Evolutionary conservation across 345 rosid species (phyloP), one percentile per base, ranked within the genome.

Genomic region (Aquilaria sinensis): DNA sequence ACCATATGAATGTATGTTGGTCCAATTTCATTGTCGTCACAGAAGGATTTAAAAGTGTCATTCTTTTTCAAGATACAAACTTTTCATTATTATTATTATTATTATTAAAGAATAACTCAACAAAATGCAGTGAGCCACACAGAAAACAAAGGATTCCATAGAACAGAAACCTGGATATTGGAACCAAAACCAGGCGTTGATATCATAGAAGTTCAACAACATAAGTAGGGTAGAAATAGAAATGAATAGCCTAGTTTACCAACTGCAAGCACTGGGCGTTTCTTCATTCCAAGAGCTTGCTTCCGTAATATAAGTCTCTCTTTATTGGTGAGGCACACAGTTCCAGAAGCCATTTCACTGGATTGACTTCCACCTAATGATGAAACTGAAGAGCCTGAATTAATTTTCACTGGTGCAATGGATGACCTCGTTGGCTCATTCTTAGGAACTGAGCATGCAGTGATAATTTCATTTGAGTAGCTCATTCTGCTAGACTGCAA

Each of bases 231-330:
- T 12, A 34, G 4, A 43, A 64, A 58, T 29, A 31, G 31, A 32
- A 12, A 10, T 49, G 51, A 70, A 63, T 14, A 13, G 51, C 31
- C 47, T 48, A 64, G 76, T 65, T 76, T 64, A 88, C 98, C 97
- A 62, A 90, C 85, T 74, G 98, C 89, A 63, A 90, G 80, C 56
- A 85, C 81, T 15, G 96, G 98, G 47, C 90, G 89, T 47, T 90
- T 86, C 80, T 70, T 93, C 88, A 86, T 84, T 63, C 51, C 78
- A 62, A 90, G 96, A 63, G 97, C 98, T 74, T 88, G 96, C 83
- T 78, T 93, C 57, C 97, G 80, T 61, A 93, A 75, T 62, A 90
- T 82, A 62, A 93, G 97, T 78, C 96, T 84, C 67, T 88, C 96
- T 72, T 75, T 93, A 61, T 93, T 90, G 31, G 96, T 83, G 54